phyloP scores from a whole-genome alignment of 2,329 filamentous ascomycete genomes.

The Pseudogymnoascus sp. region DNA sequence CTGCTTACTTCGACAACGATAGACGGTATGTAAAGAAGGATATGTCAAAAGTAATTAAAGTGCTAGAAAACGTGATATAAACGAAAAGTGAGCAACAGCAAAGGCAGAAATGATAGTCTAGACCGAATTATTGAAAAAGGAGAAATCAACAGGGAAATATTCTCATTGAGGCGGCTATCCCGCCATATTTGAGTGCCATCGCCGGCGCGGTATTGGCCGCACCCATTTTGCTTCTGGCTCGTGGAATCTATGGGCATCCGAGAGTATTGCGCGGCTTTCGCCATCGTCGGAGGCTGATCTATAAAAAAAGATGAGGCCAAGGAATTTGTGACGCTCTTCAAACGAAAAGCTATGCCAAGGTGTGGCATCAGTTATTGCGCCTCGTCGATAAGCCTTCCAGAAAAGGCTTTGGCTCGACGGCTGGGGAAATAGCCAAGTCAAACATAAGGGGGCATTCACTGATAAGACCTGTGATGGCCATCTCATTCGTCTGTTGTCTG shows the following conservation, averaged over 20 bases:
- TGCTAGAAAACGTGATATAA: not conserved
- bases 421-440: not conserved
- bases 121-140: not conserved
- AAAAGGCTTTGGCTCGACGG: not conserved
- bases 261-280: not conserved
- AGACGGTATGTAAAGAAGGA: not conserved
- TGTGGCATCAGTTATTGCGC: not conserved
- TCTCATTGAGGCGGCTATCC: not conserved
- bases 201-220: not conserved
- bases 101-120: not conserved
- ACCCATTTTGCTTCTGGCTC: not conserved
- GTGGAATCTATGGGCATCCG: not conserved
- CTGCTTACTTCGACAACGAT: conserved; percentile 2
- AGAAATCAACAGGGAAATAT: not conserved
- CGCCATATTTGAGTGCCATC: not conserved
- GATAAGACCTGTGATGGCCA: conserved; percentile 1
- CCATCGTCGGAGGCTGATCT: not conserved
- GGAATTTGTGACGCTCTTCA: conserved; percentile 1
- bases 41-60: not conserved
- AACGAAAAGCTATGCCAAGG: not conserved
- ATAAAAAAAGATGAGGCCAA: not conserved
- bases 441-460: not conserved
- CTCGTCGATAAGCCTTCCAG: not conserved
- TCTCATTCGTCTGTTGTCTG: not conserved
- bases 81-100: not conserved